Base-by-base conservation (phyloP, 208 protist species). In the Phytomonas sp. region DNA sequence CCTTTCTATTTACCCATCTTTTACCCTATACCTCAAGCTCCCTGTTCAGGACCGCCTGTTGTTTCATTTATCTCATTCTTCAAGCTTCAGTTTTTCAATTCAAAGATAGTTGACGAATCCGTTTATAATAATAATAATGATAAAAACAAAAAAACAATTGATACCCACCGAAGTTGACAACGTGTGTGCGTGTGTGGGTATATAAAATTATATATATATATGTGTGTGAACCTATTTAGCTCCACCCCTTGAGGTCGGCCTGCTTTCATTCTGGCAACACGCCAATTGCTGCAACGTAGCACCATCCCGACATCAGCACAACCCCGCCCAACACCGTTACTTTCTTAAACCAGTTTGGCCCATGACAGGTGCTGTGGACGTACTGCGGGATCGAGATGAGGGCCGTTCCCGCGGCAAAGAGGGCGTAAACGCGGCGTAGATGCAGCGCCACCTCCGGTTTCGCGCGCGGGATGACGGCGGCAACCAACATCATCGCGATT, bases 401-500 rank as follows among this genome's bases (percentile, higher is more conserved):
- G 11, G 76, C 36, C 43, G 76, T 84, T 64, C 79, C 82, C 15
- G 56, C 23, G 6, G 68, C 70, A 60, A 87, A 78, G 62, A 74
- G 68, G n/a, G 64, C 72, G 67, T 84, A 84, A 36, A 76, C 77
- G 13, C 69, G 69, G 28, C 71, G 72, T 30, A 87, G 74, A 72
- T 76, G 72, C 28, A 64, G 63, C 0, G 68, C 62, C 3, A 67
- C 65, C 30, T 71, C 62, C 43, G 69, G 71, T 23, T 70, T 37
- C 29, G 74, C 71, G 37, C 78, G 74, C 40, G 72, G 75, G 23
- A 68, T 74, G 23, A 76, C 34, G 3, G 76, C 78, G n/a, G 80
- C 78, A 17, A 83, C 74, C 0, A 79, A 68, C 51, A 89, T 37
- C 79, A 92, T 78, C 37, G 79, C 84, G 32, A 83, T 67, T 33